Evolutionary conservation across 768 basidiomycete species (phyloP).

Genomic region (Amanita muscaria): DNA sequence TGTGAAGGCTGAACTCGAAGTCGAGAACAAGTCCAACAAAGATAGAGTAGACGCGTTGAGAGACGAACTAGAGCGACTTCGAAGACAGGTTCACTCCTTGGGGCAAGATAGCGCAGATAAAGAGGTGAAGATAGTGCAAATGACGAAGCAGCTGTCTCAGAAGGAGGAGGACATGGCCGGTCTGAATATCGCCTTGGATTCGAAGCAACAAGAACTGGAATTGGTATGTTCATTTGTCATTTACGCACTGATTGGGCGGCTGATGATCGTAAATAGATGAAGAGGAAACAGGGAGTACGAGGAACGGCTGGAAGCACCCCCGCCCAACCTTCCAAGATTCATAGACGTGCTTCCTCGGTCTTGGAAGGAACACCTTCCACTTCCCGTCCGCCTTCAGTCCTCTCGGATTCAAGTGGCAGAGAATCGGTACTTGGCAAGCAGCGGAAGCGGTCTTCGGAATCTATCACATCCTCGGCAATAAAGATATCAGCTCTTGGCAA

Average conservation of each 20-base stretch:
- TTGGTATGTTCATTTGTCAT: conserved; percentile 39
- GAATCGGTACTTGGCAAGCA: conserved; percentile 28
- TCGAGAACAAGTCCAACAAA: conserved; percentile 36
- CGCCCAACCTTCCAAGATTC: conserved; percentile 32
- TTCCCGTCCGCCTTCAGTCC: conserved; percentile 45
- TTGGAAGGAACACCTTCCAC: conserved; percentile 43
- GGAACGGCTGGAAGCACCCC: conserved; percentile 50
- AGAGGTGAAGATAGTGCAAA: conserved; percentile 70
- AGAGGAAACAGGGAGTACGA: conserved; percentile 50
- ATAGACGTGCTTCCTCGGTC: conserved; percentile 49
- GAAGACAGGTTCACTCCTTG: conserved; percentile 56
- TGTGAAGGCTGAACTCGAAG: conserved; percentile 48
- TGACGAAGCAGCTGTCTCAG: conserved; percentile 55
- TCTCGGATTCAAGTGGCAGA: conserved; percentile 40
- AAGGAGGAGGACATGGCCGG: conserved; percentile 73
- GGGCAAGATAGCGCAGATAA: conserved; percentile 79
- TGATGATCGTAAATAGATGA: conserved; percentile 36
- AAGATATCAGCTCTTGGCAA: conserved; percentile 37
- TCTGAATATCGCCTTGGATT: conserved; percentile 87
- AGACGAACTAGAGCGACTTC: conserved; percentile 51
- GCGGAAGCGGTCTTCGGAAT: conserved; percentile 30
- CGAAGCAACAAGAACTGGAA: conserved; percentile 92
- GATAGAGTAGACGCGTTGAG: conserved; percentile 43
- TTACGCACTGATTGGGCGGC: not conserved
- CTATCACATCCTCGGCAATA: conserved; percentile 17